Base-by-base conservation (phyloP, 2,329 filamentous ascomycete genomes). In the Aphanocladium album region DNA sequence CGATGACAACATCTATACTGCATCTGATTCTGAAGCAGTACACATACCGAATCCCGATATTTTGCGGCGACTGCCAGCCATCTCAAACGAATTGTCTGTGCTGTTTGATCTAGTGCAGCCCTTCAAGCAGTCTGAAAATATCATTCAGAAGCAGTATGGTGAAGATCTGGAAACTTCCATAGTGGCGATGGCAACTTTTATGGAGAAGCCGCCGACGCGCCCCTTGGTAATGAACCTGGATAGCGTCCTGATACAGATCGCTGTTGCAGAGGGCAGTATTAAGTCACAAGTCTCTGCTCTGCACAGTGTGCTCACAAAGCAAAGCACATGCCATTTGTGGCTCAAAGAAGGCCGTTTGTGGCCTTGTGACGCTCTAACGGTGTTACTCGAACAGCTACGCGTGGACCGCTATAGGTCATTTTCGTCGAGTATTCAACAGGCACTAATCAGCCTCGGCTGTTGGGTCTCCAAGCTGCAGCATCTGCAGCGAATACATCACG, bases 311-410 rank as follows among this genome's bases (percentile, higher is more conserved):
- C 16, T 49, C 5, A 3, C 5, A 6, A 14, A 14, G 2, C 54
- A 16, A 8, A 8, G 14, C 17, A 9, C 21, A 2, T 50, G 46
- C 23, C 27, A 58, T 3, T 41, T 33, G 2, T 83, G 80, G 80
- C 73, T 83, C 0, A 61, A 69, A 11, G 27, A 65, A 0, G 77
- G 73, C 0, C 68, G 73, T 0, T 67, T 83, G 0, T 82, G 78
- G 77, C 83, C 83, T n/a, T 72, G 70, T 1, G 62, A 79, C 2
- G 80, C 77, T 0, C 71, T 70, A 0, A 59, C 76, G 0, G 70
- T 77, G 0, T 62, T 85, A 0, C 74, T 86, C 0, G 75, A 79
- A 47, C 78, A 80, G 39, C 68, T 86, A 0, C 73, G 79, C 7
- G 0, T 62, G 57, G 12, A 45, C 2, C 58, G 64, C 0, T 64